A percentile compares a stretch with the other conserved stretches of the same genome.
phyloP scores from a whole-genome alignment of 2,329 filamentous ascomycete species.

The Chrysoporthe puriensis region DNA sequence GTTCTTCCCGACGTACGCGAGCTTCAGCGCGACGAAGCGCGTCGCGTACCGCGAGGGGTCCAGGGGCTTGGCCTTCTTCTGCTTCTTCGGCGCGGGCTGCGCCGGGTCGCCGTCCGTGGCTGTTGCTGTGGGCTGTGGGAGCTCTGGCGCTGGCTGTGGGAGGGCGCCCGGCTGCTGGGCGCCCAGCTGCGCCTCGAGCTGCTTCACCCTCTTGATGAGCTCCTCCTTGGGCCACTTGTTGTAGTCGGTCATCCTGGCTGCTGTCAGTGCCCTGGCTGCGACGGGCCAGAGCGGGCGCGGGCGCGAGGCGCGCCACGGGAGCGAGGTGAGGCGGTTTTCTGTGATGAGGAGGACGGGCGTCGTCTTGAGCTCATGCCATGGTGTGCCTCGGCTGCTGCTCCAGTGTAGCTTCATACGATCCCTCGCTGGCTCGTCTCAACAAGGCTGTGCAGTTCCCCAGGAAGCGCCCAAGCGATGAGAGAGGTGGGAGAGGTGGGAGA shows the following conservation, averaged over 20 bases:
- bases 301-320: too few relatives aligned
- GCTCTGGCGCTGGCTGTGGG: not conserved
- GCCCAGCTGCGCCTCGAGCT: constrained; percentile 69
- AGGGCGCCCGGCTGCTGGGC: constrained; percentile 36
- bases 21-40: constrained; percentile 85
- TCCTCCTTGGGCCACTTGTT: constrained; percentile 69
- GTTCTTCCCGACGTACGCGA: constrained; percentile 87
- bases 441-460: not conserved
- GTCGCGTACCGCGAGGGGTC: constrained; percentile 83
- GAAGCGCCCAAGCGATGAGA: not conserved
- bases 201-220: constrained; percentile 68
- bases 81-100: constrained; percentile 22
- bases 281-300: constrained; percentile 8
- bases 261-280: not conserved
- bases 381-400: constrained; percentile 1
- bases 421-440: constrained; percentile 16
- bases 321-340: not conserved
- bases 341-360: not conserved
- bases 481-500: too few relatives aligned
- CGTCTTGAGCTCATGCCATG: constrained; percentile 22
- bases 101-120: not conserved
- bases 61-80: constrained; percentile 57
- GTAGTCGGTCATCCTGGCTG: constrained; percentile 48
- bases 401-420: constrained; percentile 21
- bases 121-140: not conserved